Conservation (phyloP, 1,284 basidiomycete species). For the Malassezia brasiliensis region DNA sequence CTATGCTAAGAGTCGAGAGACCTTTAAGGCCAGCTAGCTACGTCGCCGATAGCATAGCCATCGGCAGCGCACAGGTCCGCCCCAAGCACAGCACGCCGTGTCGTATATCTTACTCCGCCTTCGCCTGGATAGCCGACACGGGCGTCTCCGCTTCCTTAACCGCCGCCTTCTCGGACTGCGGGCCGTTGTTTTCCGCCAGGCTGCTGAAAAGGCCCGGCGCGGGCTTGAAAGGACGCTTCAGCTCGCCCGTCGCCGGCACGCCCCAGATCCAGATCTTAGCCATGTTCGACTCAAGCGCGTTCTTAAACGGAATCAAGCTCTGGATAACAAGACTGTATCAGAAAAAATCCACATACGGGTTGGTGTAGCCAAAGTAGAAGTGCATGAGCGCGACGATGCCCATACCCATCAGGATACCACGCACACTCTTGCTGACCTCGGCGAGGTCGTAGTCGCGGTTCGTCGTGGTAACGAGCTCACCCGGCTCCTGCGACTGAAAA, state of each 20-base stretch:
- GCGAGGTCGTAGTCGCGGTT: conserved; percentile 83
- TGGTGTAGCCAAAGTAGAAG: conserved; percentile 47
- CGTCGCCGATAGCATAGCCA: too few relatives aligned
- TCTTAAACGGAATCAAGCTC: conserved; percentile 46
- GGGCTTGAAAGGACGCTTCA: conserved; percentile 84
- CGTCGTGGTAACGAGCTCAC: conserved; percentile 79
- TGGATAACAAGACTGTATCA: conserved; percentile 38
- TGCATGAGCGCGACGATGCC: conserved; percentile 48
- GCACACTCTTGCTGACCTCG: conserved; percentile 74
- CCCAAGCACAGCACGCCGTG: too few relatives aligned
- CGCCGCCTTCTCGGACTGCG: conserved; percentile 68
- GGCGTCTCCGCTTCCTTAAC: conserved; percentile 77
- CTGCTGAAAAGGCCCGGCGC: conserved; percentile 60
- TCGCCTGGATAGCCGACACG: conserved; percentile 52
- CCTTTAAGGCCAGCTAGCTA: too few relatives aligned
- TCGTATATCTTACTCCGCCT: conserved; percentile 9
- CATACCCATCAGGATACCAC: conserved; percentile 50
- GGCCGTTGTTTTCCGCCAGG: conserved; percentile 20
- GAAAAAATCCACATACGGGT: conserved; percentile 24
- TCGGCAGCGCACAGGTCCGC: too few relatives aligned
- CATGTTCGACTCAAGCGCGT: conserved; percentile 46
- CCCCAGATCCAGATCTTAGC: conserved; percentile 47
- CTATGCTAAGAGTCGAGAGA: too few relatives aligned
- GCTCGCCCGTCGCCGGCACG: conserved; percentile 63
- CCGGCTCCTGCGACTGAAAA: conserved; percentile 57